Percentiles rank a stretch among this genome's conserved stretches.
Evolutionary conservation across 768 basidiomycete genomes (phyloP).

Genomic region (Russula abietina): DNA sequence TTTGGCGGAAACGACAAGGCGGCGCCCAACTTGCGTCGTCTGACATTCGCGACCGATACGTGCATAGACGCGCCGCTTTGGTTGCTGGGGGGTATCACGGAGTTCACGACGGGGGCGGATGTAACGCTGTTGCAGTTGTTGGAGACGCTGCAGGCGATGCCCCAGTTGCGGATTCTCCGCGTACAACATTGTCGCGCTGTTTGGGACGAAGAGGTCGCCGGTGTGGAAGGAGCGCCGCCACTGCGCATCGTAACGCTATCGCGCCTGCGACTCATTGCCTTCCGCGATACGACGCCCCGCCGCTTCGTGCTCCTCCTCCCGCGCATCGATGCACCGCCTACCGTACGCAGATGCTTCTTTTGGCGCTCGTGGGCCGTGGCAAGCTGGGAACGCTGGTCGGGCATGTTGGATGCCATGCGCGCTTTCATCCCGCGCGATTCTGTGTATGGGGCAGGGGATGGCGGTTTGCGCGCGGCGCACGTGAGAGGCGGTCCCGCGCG

Average conservation of each 20-base stretch:
- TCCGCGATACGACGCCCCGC: slow-evolving; percentile 16
- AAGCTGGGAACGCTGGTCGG: slow-evolving; percentile 14
- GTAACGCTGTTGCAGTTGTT: not conserved
- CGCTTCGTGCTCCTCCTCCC: slow-evolving; percentile 12
- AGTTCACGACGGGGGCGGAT: slow-evolving; percentile 17
- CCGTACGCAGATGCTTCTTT: slow-evolving; percentile 15
- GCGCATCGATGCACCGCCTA: slow-evolving; percentile 11
- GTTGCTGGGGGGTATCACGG: slow-evolving; percentile 8
- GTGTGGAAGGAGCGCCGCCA: not conserved
- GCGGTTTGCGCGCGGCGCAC: not conserved
- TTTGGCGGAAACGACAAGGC: slow-evolving; percentile 13
- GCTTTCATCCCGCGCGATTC: slow-evolving; percentile 12
- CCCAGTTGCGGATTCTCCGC: slow-evolving; percentile 8
- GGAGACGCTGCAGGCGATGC: slow-evolving; percentile 9
- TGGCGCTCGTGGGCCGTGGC: slow-evolving; percentile 18
- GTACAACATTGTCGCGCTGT: slow-evolving; percentile 19
- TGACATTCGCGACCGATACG: slow-evolving; percentile 12
- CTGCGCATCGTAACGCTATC: slow-evolving; percentile 4
- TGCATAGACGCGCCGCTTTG: slow-evolving; percentile 14
- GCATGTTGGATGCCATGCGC: slow-evolving; percentile 3
- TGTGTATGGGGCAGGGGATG: not conserved
- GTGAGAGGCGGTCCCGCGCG: slow-evolving; percentile 7
- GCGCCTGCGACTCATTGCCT: slow-evolving; percentile 8
- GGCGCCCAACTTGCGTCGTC: slow-evolving; percentile 8
- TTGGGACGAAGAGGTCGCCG: slow-evolving; percentile 7